Evolutionary conservation across 345 rosid species (phyloP).

Genomic region (Camelina laxa): DNA sequence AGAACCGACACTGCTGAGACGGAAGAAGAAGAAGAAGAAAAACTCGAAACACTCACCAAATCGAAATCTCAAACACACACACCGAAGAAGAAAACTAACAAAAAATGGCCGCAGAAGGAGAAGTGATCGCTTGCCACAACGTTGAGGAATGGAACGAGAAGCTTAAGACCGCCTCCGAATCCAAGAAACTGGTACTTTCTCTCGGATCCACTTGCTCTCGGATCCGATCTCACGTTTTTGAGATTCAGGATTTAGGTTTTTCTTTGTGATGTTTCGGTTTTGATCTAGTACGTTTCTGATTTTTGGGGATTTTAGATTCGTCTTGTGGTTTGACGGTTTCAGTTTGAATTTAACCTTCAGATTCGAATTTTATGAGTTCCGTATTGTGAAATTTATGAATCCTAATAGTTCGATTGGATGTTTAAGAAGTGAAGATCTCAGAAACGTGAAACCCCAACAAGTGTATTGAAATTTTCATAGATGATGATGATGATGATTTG

Average conservation of each 20-base stretch:
- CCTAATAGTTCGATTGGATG: not conserved
- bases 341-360: not conserved
- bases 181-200: slow-evolving; percentile 56
- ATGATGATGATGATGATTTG: no score
- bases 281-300: not conserved
- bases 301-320: not conserved
- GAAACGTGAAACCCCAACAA: not conserved
- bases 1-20: slow-evolving; percentile 8
- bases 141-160: slow-evolving; percentile 52
- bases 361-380: not conserved
- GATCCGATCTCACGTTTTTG: not conserved
- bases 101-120: slow-evolving; percentile 62
- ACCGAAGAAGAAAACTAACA: not conserved
- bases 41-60: not conserved
- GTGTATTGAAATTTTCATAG: not conserved
- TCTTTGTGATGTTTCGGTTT: not conserved
- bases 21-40: not conserved
- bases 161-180: slow-evolving; percentile 48
- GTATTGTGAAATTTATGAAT: not conserved
- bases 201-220: not conserved
- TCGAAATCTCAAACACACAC: not conserved
- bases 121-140: slow-evolving; percentile 60
- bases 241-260: not conserved
- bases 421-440: slow-evolving; percentile 1
- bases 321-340: not conserved